A percentile compares a stretch with the other conserved stretches of the same genome.
Conservation (phyloP, 2,329 filamentous ascomycete species). For the Lecanicillium sp. region DNA sequence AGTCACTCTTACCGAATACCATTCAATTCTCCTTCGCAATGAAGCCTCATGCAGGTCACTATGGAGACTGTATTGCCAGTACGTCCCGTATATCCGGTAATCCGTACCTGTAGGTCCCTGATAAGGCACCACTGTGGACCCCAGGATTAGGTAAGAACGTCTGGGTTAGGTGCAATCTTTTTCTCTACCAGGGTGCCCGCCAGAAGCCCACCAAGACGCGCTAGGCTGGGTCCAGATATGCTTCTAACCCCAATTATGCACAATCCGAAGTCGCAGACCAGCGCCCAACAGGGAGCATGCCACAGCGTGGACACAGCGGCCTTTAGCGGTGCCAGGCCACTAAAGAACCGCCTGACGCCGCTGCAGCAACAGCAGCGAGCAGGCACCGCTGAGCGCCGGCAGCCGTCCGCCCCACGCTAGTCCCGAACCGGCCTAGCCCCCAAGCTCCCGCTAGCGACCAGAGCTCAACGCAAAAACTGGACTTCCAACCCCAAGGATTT, state of each 20-base stretch:
- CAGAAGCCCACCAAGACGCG: too few relatives aligned
- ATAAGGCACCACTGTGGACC: too few relatives aligned
- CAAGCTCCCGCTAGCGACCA: slow-evolving; percentile 13
- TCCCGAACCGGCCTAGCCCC: slow-evolving; percentile 7
- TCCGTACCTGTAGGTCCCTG: too few relatives aligned
- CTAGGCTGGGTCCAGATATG: slow-evolving; percentile 12
- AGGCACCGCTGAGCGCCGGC: slow-evolving; percentile 13
- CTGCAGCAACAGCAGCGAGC: background rate
- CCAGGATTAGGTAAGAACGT: slow-evolving; percentile 6
- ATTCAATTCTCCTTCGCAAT: too few relatives aligned
- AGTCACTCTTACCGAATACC: too few relatives aligned
- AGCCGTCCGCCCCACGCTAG: slow-evolving; percentile 13
- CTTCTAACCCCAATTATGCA: slow-evolving; percentile 10
- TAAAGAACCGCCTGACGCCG: background rate
- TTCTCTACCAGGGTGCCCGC: background rate
- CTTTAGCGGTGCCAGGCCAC: too few relatives aligned
- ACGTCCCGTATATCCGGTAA: too few relatives aligned
- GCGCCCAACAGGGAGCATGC: too few relatives aligned
- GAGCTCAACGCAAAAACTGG: slow-evolving; percentile 17
- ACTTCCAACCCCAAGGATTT: slow-evolving; percentile 14
- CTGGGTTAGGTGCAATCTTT: slow-evolving; percentile 13
- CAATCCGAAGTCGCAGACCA: slow-evolving; percentile 7
- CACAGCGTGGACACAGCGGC: too few relatives aligned
- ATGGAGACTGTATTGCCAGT: too few relatives aligned
- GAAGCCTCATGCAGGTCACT: too few relatives aligned